Evolutionary conservation across 2,329 filamentous ascomycete species (phyloP), one percentile per base, ranked within the genome.

Genomic region (Hypomyces rosellus): DNA sequence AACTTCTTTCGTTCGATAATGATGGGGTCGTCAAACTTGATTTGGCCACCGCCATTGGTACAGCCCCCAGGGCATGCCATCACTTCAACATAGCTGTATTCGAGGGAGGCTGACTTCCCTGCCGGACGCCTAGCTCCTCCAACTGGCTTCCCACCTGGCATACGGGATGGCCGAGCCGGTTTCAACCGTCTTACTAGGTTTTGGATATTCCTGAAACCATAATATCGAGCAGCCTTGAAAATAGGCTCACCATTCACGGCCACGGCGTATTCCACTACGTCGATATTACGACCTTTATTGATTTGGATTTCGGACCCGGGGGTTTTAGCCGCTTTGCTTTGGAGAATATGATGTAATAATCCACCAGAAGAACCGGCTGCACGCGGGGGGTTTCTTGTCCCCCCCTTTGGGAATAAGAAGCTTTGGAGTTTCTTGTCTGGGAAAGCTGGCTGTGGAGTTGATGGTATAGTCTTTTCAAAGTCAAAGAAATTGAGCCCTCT

Each of bases 51-150:
- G 2, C 93, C 93, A 61, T 99, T 99, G 49, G 93, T 99, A 71
- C 93, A 99, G 3, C 93, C 93, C n/a, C 93, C 93, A 0, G 93
- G 93, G 67, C 93, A 99, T 13, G 93, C 93, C 93, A 99, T 99
- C 52, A 99, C 93, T 70, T 99, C 93, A 25, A 97, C 88, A 68
- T 95, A 97, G n/a, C 86, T 80, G 65, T 91, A 91, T 34, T 96
- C 89, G 6, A 80, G 69, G 15, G 66, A 62, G 15, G 68, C 65
- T 15, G 72, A 61, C 59, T 78, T 79, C 6, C 71, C 79, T 14
- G 67, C 72, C 5, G 73, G 74, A 54, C 74, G 78, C 51, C 78
- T 77, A 40, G 72, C 78, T 48, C 74, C 77, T 1, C 76, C 80
- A 42, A 80, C 75, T 0, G 78, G 76, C 54, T 76, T 85, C 2